Evolutionary conservation across 1,284 basidiomycete species (phyloP).

Genomic region (Moesziomyces parantarcticus): DNA sequence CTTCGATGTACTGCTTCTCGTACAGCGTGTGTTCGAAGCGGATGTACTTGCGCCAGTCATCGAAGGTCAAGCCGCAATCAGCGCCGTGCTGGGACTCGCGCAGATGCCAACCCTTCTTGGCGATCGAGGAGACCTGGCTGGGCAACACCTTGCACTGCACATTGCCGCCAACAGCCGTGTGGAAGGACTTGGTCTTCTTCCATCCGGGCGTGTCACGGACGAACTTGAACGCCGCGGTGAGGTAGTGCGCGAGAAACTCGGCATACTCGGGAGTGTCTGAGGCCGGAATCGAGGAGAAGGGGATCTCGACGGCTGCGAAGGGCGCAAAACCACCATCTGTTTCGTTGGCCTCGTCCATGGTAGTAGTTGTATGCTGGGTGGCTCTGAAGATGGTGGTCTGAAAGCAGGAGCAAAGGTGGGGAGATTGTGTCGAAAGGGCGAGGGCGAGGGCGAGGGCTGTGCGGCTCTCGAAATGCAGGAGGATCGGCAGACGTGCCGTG

Average conservation of each 20-base stretch:
- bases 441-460: no score
- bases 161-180: constrained; percentile 21
- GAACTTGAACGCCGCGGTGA: constrained; percentile 35
- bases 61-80: constrained; percentile 39
- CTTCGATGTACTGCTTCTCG: constrained; percentile 55
- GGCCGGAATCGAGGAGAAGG: constrained; percentile 35
- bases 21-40: constrained; percentile 48
- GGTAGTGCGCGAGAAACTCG: constrained; percentile 28
- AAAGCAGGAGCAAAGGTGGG: no score
- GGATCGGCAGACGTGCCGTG: no score
- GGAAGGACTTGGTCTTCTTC: constrained; percentile 42
- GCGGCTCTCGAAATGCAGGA: no score
- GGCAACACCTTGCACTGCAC: constrained; percentile 39
- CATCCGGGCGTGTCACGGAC: constrained; percentile 23
- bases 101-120: constrained; percentile 57
- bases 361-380: not conserved
- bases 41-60: constrained; percentile 51
- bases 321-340: constrained; percentile 6
- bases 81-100: constrained; percentile 42
- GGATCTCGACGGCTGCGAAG: constrained; percentile 31
- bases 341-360: constrained; percentile 2
- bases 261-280: constrained; percentile 39
- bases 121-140: constrained; percentile 21
- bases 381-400: not conserved
- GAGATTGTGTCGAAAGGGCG: no score